A percentile compares a stretch with the other conserved stretches of the same genome.
Evolutionary conservation across 1,284 basidiomycete genomes (phyloP).

Genomic region (Rhodotorula sp.): DNA sequence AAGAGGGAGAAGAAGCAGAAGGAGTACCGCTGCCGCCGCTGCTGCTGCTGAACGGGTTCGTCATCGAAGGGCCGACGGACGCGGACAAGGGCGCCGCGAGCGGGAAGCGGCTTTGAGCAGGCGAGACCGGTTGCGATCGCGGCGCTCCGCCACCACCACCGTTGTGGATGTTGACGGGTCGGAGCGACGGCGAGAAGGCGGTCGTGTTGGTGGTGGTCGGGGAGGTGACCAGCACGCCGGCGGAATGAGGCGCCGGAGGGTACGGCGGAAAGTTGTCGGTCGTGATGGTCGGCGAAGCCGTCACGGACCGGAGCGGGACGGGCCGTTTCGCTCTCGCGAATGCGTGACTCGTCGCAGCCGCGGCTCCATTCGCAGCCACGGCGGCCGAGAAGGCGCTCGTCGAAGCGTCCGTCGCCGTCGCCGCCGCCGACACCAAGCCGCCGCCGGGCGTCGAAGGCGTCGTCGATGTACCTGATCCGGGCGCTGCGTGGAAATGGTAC

Average conservation of each 20-base stretch:
- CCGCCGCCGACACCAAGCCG: not conserved
- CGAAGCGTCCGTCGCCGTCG: not conserved
- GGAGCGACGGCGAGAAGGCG: not conserved
- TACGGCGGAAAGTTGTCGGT: not conserved
- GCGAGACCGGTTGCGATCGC: not conserved
- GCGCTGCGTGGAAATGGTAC: not conserved
- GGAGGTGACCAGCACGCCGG: not conserved
- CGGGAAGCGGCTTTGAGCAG: not conserved
- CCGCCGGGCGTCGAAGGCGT: not conserved
- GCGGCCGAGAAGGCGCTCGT: conserved; percentile 2
- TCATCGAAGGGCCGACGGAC: not conserved
- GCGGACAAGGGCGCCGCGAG: not conserved
- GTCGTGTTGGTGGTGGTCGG: not conserved
- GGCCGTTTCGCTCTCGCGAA: not conserved
- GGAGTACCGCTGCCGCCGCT: too few relatives aligned
- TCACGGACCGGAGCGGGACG: not conserved
- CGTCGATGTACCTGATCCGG: not conserved
- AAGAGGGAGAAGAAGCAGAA: too few relatives aligned
- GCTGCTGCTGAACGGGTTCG: too few relatives aligned
- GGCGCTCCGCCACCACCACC: not conserved
- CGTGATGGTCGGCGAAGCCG: not conserved
- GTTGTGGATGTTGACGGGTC: too few relatives aligned
- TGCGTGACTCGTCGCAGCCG: not conserved
- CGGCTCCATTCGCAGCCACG: not conserved
- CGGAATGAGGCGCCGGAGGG: not conserved